phyloP scores from a whole-genome alignment of 73 alveolate species.

The Tetrahymena borealis region DNA sequence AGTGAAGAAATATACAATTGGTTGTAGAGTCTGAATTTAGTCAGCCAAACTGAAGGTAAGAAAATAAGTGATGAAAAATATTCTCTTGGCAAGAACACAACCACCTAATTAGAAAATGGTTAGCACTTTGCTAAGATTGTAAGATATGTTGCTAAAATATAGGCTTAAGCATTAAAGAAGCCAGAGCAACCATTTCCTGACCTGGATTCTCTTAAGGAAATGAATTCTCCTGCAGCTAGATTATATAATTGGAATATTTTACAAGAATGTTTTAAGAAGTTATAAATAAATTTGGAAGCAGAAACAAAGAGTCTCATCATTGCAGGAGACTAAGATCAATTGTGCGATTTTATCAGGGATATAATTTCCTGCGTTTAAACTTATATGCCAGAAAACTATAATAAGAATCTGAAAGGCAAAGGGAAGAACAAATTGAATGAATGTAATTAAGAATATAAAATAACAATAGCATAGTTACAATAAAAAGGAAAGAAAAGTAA shows the following conservation, averaged over 20 bases:
- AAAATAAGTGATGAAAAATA: constrained; percentile 33
- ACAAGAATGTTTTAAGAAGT: constrained; percentile 45
- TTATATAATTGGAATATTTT: constrained; percentile 74
- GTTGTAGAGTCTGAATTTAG: not conserved
- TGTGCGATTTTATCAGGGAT: constrained; percentile 24
- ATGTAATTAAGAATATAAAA: not conserved
- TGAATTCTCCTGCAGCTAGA: constrained; percentile 46
- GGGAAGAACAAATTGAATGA: not conserved
- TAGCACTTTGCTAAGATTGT: constrained; percentile 24
- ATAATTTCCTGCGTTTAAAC: constrained; percentile 13
- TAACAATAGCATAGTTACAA: too few species aligned
- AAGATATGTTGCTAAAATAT: constrained; percentile 32
- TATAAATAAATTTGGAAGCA: constrained; percentile 53
- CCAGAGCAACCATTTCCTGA: constrained; percentile 42
- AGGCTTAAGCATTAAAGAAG: constrained; percentile 11
- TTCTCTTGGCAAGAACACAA: constrained; percentile 5
- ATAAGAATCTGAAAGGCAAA: not conserved
- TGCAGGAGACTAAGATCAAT: constrained; percentile 50
- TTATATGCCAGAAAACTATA: not conserved
- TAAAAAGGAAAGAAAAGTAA: too few species aligned
- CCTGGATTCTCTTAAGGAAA: constrained; percentile 44
- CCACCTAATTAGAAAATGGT: constrained; percentile 35
- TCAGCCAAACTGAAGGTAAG: not conserved
- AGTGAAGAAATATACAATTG: not conserved
- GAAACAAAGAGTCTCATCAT: constrained; percentile 52